Conservation (phyloP, 805 yeast genomes). For the Suhomyces vadensis region DNA sequence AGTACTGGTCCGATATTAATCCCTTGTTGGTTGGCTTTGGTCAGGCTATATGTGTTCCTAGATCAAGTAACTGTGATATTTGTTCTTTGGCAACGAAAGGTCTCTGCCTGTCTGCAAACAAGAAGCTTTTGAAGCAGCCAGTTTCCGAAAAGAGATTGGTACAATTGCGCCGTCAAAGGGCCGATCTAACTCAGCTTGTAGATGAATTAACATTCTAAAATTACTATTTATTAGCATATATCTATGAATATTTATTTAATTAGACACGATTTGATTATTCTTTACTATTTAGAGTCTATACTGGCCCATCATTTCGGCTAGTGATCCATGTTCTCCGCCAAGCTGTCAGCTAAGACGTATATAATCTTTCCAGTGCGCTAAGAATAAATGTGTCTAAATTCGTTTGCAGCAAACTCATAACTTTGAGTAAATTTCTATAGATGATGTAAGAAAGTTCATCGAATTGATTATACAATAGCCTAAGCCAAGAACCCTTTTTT, state of each 20-base stretch:
- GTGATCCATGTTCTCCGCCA: too few species aligned
- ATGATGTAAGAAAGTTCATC: too few species aligned
- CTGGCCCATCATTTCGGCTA: too few species aligned
- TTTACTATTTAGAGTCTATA: background rate
- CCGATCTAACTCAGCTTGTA: slow-evolving; percentile 27
- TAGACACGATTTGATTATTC: too few species aligned
- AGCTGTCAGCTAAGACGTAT: too few species aligned
- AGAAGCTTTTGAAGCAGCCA: slow-evolving; percentile 34
- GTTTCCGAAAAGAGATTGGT: slow-evolving; percentile 27
- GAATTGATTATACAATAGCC: too few species aligned
- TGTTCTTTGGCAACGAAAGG: slow-evolving; percentile 57
- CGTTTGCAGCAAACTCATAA: too few species aligned
- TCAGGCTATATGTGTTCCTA: slow-evolving; percentile 78
- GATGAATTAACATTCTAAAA: background rate
- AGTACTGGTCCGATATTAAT: slow-evolving; percentile 81
- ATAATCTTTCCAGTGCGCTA: too few species aligned
- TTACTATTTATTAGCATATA: background rate
- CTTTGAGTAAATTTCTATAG: too few species aligned
- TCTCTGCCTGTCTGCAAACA: slow-evolving; percentile 60
- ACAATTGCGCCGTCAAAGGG: slow-evolving; percentile 35
- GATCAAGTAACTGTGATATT: slow-evolving; percentile 67
- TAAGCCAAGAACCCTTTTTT: too few species aligned
- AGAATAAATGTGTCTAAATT: too few species aligned
- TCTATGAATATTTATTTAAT: too few species aligned
- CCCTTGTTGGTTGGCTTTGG: slow-evolving; percentile 92